Evolutionary conservation across 306 rosid genomes (phyloP).

Genomic region (Lathyrus tuberosus): DNA sequence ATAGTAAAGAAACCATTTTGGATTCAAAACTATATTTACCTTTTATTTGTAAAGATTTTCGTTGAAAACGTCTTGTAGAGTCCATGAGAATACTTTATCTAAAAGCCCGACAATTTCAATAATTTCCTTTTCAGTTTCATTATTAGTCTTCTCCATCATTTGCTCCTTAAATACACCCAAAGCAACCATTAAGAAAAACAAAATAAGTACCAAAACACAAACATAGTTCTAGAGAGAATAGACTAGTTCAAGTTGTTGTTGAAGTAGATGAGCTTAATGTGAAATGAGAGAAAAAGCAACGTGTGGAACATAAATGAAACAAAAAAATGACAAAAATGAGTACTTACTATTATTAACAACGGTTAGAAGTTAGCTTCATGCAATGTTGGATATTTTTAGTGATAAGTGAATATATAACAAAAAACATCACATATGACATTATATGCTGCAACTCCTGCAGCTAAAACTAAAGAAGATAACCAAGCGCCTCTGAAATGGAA

Average conservation of each 20-base stretch:
- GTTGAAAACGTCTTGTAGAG: constrained; percentile 39
- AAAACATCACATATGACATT: no score
- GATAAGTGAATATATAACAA: background rate
- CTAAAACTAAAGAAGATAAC: no score
- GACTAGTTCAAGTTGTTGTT: no score
- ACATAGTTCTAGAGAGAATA: no score
- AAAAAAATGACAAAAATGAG: background rate
- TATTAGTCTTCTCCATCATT: background rate
- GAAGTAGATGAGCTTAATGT: no score
- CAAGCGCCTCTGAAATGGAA: no score
- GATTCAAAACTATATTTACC: background rate
- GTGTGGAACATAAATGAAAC: background rate
- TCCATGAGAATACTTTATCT: constrained; percentile 27
- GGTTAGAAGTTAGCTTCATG: background rate
- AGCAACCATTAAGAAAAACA: background rate
- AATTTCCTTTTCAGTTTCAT: background rate
- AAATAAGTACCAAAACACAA: background rate
- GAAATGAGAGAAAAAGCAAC: no score
- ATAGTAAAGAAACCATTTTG: background rate
- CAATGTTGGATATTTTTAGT: background rate
- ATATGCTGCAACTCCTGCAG: no score
- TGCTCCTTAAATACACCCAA: background rate
- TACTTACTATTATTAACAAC: no score
- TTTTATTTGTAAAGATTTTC: constrained; percentile 24
- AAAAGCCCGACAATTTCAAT: background rate